Conservation (phyloP, 768 basidiomycete genomes). For the Suillus clintonianus region DNA sequence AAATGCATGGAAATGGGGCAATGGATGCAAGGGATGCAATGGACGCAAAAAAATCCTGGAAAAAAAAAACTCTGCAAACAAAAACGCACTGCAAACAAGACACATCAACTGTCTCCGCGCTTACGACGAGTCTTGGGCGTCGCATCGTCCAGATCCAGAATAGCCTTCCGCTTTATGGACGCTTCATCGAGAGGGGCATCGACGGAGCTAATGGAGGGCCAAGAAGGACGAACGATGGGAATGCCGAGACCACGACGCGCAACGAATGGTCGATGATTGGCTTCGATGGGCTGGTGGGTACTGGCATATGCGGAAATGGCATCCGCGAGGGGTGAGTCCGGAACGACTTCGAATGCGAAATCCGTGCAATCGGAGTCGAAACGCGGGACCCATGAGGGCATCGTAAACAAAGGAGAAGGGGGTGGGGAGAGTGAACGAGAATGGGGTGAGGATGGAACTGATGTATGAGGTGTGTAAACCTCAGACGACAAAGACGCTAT, state of each 20-base stretch:
- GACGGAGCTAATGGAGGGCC: background rate
- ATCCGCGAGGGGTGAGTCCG: background rate
- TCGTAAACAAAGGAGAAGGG: background rate
- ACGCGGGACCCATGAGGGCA: background rate
- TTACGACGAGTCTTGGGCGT: background rate
- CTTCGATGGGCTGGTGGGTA: background rate
- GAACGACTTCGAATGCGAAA: background rate
- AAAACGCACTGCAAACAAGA: background rate
- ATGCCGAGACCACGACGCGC: background rate
- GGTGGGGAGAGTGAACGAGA: background rate
- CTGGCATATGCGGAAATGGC: background rate
- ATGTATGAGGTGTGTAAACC: background rate
- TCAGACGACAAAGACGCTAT: background rate
- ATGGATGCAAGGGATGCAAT: background rate
- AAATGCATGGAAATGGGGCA: too few relatives aligned
- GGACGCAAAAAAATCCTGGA: background rate
- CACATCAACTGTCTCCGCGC: background rate
- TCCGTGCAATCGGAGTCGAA: background rate
- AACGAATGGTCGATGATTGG: background rate
- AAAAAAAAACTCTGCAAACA: background rate
- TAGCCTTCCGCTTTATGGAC: background rate
- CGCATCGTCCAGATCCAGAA: background rate
- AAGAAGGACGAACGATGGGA: background rate
- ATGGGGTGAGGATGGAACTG: background rate
- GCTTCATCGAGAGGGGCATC: background rate